Evolutionary conservation across 305 asterid species (phyloP), one percentile per base, ranked within the genome.

Genomic region (Solanum chacoense): DNA sequence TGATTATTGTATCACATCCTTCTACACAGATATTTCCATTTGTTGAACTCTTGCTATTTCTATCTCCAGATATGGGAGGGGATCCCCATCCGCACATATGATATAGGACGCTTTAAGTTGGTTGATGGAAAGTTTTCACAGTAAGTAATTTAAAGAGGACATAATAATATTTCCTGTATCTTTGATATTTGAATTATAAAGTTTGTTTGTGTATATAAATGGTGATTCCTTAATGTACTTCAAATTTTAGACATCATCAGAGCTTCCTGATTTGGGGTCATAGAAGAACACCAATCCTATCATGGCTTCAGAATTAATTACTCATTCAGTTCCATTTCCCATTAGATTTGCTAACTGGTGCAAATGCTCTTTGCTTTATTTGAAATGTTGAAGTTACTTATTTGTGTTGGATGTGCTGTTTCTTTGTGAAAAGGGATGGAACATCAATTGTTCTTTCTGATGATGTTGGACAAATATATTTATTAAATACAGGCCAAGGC

Each of bases 361-460:
- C 87, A 84, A 84, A 84, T 84, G 31, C 74, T 84, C 87, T 55
- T 84, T 84, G 45, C 45, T 55, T 84, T 84, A 55, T 84, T 55
- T 84, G 45, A 84, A 84, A 20, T 84, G 87, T 59, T 3, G 16
- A 50, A 55, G 45, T 84, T 84, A 55, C 87, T 86, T 69, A 76
- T 31, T 84, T 84, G 80, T 78, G 87, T 63, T 84, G 88, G 77
- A 50, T 89, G 84, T 90, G 91, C 74, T 92, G 84, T 90, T 91
- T 91, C 92, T 85, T 89, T 91, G 90, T 92, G 86, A 89, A 89
- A 84, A 98, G 98, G 95, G 99, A 97, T 92, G 99, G 99, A 91
- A 97, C 99, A 84, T 97, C 99, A 88, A 94, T 97, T 87, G 98
- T 97, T 90, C 99, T 97, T 91, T 97, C 99, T 79, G 99, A 97